Base-by-base conservation (phyloP, 2,329 filamentous ascomycete genomes). In the Aspergillus tamarii region DNA sequence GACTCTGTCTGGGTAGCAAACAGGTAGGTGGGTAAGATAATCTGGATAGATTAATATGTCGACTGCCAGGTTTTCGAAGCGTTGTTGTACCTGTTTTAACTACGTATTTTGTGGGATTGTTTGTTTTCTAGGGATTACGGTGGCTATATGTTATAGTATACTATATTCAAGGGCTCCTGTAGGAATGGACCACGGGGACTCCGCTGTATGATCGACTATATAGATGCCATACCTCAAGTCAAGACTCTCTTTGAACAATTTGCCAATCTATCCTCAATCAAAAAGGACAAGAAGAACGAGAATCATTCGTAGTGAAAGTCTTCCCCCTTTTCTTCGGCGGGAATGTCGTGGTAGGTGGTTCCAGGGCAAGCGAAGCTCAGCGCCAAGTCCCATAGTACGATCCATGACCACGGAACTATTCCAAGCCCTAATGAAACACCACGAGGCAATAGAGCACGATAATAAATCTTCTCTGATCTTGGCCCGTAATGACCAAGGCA, bases 381-480 rank as follows among this genome's bases (percentile, higher is more conserved):
- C 57, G 45, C 2, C 57, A 30, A 41, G 57, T 52, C 7, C 30
- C 28, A 9, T 59, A 45, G 45, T 59, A 26, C 45, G 32, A 32
- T 32, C 30, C 30, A 9, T 32, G 7, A 32, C 30, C 6, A 8
- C 30, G 45, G 45, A 23, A 9, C 21, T 50, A 5, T 26, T 30
- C 3, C 46, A 28, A 4, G 41, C 46, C 4, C 53, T 60, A 3
- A 63, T 63, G 52, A 41, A 52, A 16, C 60, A 63, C 43, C 61
- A 63, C 11, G 52, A 63, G 34, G 52, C 36, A 11, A 63, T 63
- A 34, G 61, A 63, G n/a, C 39, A 26, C 9, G 61, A 63, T 28
- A 57, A 60, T 23, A 63, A 57, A 30, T 57, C 61, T 7, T 60
- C 57, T 11, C 32, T 63, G 10, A 32, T 60, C 57, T 60, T 52